Conservation (phyloP, 768 basidiomycete species). For the Leucogyrophana mollusca region DNA sequence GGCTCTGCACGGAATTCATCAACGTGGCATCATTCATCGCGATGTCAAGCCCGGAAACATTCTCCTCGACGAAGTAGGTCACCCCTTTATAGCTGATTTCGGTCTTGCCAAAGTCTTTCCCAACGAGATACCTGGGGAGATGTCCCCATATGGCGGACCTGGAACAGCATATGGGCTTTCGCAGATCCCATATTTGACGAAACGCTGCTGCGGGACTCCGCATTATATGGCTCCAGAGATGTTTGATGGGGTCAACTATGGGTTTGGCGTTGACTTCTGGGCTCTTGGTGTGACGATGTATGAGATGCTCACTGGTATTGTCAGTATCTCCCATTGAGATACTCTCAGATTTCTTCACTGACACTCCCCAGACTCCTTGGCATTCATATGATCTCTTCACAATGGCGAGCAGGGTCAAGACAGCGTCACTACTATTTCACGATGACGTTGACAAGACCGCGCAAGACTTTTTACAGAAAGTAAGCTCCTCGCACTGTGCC, state of each 20-base stretch:
- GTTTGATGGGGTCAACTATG: not conserved
- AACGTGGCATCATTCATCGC: conserved; percentile 63
- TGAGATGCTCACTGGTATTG: conserved; percentile 9
- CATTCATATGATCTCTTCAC: not conserved
- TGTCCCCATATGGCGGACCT: conserved; percentile 6
- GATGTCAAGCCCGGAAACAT: conserved; percentile 71
- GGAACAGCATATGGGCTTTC: conserved; percentile 1
- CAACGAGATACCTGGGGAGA: not conserved
- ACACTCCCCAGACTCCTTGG: conserved; percentile 6
- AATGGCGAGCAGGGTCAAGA: not conserved
- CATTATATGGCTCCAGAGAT: conserved; percentile 13
- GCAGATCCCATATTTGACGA: conserved; percentile 4
- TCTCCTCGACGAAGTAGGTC: conserved; percentile 47
- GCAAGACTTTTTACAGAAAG: not conserved
- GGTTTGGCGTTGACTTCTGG: conserved; percentile 14
- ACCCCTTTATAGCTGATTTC: conserved; percentile 61
- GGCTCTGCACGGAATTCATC: conserved; percentile 44
- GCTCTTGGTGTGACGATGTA: conserved; percentile 10
- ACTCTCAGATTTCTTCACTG: not conserved
- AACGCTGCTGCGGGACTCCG: conserved; percentile 5
- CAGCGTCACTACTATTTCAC: not conserved
- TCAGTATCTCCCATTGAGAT: not conserved
- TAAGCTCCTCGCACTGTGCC: no score
- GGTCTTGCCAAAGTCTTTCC: conserved; percentile 45
- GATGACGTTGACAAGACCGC: not conserved